Evolutionary conservation across 2,329 filamentous ascomycete species (phyloP).

Genomic region (Aureobasidium sp.): DNA sequence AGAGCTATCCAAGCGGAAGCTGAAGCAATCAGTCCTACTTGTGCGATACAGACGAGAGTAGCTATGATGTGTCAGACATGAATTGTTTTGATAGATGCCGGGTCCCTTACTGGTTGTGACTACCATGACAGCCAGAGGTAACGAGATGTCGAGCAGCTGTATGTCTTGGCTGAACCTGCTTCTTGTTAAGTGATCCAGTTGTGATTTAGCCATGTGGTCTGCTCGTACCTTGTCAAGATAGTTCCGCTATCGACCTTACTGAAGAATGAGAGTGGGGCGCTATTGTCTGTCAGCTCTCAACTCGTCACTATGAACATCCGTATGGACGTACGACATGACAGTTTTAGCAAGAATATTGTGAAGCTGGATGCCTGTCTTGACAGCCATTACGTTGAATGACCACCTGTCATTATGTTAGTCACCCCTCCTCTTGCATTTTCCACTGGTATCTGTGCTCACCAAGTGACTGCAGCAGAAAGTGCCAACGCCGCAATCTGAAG

Average conservation of each 20-base stretch:
- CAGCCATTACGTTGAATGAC: conserved; percentile 48
- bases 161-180: conserved; percentile 41
- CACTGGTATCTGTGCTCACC: neutral
- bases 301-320: neutral
- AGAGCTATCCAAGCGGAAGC: conserved; percentile 35
- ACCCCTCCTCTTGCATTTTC: neutral
- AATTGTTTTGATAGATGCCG: neutral
- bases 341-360: conserved; percentile 28
- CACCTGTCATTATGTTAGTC: conserved; percentile 25
- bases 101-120: neutral
- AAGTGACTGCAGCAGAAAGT: neutral
- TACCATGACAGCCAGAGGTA: conserved; percentile 21
- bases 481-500: neutral
- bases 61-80: neutral
- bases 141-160: conserved; percentile 37
- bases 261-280: conserved; percentile 31
- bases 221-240: conserved; percentile 28
- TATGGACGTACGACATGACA: neutral
- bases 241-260: conserved; percentile 36
- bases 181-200: neutral
- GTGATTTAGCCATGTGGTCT: neutral
- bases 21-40: conserved; percentile 31
- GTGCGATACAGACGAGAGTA: neutral
- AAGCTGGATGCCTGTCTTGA: conserved; percentile 43
- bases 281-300: neutral